Percentiles rank a stretch among this genome's conserved stretches.
Conservation (phyloP, 352 stramenopile genomes). For the Phytopythium sindhum region DNA sequence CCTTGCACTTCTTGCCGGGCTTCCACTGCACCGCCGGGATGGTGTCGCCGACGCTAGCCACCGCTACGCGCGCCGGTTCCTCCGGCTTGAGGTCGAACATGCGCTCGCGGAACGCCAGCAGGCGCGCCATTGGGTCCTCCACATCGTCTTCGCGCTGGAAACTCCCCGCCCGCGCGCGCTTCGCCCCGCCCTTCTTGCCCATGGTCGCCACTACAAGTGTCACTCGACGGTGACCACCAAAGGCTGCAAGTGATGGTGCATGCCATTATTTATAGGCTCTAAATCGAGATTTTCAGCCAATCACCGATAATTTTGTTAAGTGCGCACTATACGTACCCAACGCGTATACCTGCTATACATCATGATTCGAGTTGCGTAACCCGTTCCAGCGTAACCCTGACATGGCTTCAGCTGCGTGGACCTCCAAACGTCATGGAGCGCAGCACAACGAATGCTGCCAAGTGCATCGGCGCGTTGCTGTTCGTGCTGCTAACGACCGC, state of each 20-base stretch:
- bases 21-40: constrained; percentile 48
- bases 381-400: no score
- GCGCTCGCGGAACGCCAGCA: constrained; percentile 43
- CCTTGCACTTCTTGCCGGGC: constrained; percentile 15
- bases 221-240: neutral
- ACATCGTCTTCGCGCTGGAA: constrained; percentile 15
- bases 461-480: neutral
- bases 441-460: no score
- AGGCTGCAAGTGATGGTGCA: constrained; percentile 1
- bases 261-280: constrained; percentile 22
- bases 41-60: constrained; percentile 11
- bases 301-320: constrained; percentile 1
- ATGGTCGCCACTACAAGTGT: neutral
- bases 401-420: no score
- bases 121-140: constrained; percentile 34
- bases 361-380: no score
- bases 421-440: no score
- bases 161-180: constrained; percentile 35
- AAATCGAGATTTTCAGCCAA: constrained; percentile 1
- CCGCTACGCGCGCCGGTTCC: constrained; percentile 1
- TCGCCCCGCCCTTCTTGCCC: constrained; percentile 20
- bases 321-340: neutral
- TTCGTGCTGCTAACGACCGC: constrained; percentile 4
- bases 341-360: constrained; percentile 5
- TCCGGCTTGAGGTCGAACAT: constrained; percentile 55